Evolutionary conservation across 2,329 filamentous ascomycete species (phyloP).

Genomic region (Fusarium lyarnte): DNA sequence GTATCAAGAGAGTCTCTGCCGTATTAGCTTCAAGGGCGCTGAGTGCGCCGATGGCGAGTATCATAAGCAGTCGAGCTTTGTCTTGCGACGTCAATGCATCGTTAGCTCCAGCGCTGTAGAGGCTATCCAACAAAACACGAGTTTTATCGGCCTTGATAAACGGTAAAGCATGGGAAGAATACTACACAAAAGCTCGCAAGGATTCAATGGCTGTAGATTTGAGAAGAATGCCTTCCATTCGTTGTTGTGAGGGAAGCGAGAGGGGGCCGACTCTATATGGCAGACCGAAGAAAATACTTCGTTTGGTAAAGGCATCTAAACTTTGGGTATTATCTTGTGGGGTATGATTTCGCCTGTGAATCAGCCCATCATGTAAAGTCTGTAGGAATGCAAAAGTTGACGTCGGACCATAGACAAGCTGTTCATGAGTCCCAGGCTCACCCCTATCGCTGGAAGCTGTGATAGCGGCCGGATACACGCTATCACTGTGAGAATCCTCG

Average conservation of each 20-base stretch:
- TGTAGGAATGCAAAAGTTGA: background rate
- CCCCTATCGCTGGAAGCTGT: background rate
- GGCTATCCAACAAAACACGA: rapidly evolving
- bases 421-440: rapidly evolving
- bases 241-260: too few species aligned
- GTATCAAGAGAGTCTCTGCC: background rate
- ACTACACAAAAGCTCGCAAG: rapidly evolving
- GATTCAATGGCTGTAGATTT: rapidly evolving
- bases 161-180: background rate
- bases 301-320: background rate
- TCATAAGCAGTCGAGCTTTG: background rate
- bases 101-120: background rate
- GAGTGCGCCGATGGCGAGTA: background rate
- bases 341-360: rapidly evolving
- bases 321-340: background rate
- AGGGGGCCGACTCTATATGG: rapidly evolving
- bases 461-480: too few species aligned
- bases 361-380: background rate
- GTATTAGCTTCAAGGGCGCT: rapidly evolving
- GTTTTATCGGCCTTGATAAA: too few species aligned
- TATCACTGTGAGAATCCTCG: background rate
- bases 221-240: background rate
- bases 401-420: background rate
- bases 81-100: too few species aligned
- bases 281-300: background rate